These are phyloP conservation scores for Echium plantagineum DNA, from an alignment of 257 asterid genomes.

Conservation along the genomic window DNA sequence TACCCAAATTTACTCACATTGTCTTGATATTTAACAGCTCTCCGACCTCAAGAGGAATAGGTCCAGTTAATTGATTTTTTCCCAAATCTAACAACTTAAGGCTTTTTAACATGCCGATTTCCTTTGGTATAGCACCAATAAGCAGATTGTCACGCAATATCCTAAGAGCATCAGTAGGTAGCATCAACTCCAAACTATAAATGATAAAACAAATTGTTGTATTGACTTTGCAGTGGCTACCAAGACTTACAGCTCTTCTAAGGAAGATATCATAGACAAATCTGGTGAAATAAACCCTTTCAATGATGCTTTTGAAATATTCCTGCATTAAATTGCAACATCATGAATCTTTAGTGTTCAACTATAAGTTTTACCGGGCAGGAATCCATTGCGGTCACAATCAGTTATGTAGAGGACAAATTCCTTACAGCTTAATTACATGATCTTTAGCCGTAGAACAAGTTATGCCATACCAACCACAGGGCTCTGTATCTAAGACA, in stretches of 20 bases:
- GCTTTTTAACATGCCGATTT: constrained; percentile 62
- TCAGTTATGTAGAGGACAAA: neutral
- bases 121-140: constrained; percentile 78
- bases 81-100: constrained; percentile 78
- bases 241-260: constrained; percentile 71
- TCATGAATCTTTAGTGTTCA: neutral
- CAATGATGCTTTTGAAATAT: constrained; percentile 65
- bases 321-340: constrained; percentile 41
- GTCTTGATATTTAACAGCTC: constrained; percentile 41
- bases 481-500: constrained; percentile 64
- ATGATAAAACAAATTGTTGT: neutral
- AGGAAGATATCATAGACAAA: constrained; percentile 36
- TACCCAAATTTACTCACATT: constrained; percentile 40
- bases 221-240: neutral
- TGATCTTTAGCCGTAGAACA: constrained; percentile 68
- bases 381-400: too few relatives aligned
- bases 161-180: constrained; percentile 26
- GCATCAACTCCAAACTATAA: constrained; percentile 9
- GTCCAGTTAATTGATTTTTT: constrained; percentile 63
- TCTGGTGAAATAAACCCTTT: constrained; percentile 82
- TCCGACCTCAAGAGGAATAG: constrained; percentile 81
- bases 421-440: constrained; percentile 73
- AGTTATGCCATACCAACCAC: constrained; percentile 65
- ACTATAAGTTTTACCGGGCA: too few relatives aligned
- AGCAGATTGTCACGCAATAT: constrained; percentile 64